Evolutionary conservation across 179 eudicot species (phyloP).

Genomic region (Amaranthus tricolor): DNA sequence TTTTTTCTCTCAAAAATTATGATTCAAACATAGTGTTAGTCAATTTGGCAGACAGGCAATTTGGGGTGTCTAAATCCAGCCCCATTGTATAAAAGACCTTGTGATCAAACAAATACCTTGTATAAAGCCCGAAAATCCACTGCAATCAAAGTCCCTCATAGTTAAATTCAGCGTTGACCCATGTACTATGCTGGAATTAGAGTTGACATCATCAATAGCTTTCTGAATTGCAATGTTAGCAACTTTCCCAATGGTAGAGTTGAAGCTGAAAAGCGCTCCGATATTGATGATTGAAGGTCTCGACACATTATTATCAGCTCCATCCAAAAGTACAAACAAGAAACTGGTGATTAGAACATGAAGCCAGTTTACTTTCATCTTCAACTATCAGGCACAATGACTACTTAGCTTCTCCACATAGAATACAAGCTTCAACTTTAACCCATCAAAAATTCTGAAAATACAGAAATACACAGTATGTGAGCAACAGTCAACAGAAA

Average conservation of each 20-base stretch:
- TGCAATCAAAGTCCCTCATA: conserved; percentile 64
- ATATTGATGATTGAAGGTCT: conserved; percentile 71
- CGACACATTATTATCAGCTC: conserved; percentile 40
- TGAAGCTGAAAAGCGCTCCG: conserved; percentile 80
- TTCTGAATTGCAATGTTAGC: conserved; percentile 76
- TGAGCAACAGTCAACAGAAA: background rate
- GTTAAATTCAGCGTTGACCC: conserved; percentile 53
- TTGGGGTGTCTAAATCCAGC: too few relatives aligned
- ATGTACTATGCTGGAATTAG: conserved; percentile 50
- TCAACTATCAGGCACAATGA: conserved; percentile 27
- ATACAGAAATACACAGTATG: conserved; percentile 1
- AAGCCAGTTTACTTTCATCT: conserved; percentile 38
- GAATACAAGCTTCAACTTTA: conserved; percentile 21
- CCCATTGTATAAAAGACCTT: too few relatives aligned
- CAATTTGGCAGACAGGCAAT: too few relatives aligned
- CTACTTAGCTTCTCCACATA: conserved; percentile 16
- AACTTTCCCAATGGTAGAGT: conserved; percentile 88
- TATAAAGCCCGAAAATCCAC: conserved; percentile 79
- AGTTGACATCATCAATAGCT: conserved; percentile 80
- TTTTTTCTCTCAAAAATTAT: too few relatives aligned
- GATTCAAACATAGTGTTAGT: too few relatives aligned
- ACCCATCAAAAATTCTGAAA: conserved; percentile 17
- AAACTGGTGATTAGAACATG: conserved; percentile 33
- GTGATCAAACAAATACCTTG: conserved; percentile 55
- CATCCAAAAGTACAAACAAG: conserved; percentile 35